phyloP scores from a whole-genome alignment of 2,329 filamentous ascomycete genomes.

The Venturia carpophila region DNA sequence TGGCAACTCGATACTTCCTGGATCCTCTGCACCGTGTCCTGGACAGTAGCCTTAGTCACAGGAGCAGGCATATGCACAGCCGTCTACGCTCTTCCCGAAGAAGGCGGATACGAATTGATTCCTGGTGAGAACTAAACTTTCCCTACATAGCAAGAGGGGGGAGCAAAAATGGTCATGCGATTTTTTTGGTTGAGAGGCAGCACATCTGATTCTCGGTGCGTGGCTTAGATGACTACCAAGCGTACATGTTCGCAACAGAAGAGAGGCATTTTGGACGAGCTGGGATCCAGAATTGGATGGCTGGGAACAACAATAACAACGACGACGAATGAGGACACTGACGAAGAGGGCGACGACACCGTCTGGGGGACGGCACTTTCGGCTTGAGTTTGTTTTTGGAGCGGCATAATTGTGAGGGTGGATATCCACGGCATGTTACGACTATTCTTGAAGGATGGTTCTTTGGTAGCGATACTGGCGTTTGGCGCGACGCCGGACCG shows the following conservation, averaged over 20 bases:
- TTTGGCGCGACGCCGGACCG: neutral
- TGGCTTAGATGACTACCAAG: conserved; percentile 12
- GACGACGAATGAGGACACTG: conserved; percentile 1
- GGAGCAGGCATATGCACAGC: conserved; percentile 55
- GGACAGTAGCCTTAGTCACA: conserved; percentile 47
- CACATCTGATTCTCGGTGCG: conserved; percentile 10
- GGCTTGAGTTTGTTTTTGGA: neutral
- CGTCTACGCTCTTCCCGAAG: conserved; percentile 62
- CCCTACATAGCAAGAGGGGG: neutral
- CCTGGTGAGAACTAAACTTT: conserved; percentile 28
- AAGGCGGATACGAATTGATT: conserved; percentile 81
- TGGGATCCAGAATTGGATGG: conserved; percentile 17
- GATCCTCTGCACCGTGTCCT: conserved; percentile 58
- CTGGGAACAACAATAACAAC: conserved; percentile 2
- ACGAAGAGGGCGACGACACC: neutral
- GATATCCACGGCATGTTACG: conserved; percentile 11
- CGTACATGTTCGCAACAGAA: conserved; percentile 9
- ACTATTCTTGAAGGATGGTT: neutral
- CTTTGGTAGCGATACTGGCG: neutral
- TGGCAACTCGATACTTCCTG: conserved; percentile 77
- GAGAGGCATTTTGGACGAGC: conserved; percentile 18
- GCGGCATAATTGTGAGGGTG: neutral
- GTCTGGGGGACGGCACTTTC: neutral
- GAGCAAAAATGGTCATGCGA: neutral
- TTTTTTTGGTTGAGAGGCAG: conserved; percentile 7